A percentile compares a stretch with the other conserved stretches of the same genome.
phyloP scores from a whole-genome alignment of 768 basidiomycete species.

The Clavaria fumosa region DNA sequence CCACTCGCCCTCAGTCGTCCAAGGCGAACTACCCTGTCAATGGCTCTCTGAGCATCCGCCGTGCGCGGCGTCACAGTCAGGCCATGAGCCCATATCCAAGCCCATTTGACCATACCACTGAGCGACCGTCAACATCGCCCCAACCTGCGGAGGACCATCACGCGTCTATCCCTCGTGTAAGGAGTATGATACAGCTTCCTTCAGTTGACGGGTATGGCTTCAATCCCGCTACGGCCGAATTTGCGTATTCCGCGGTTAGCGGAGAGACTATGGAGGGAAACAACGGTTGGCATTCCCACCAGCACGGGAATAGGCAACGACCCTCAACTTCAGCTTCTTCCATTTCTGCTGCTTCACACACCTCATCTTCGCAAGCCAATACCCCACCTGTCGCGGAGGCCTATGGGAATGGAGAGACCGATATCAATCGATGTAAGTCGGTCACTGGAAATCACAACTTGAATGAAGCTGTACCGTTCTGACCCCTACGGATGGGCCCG shows the following conservation, averaged over 20 bases:
- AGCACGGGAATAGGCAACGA: slow-evolving; percentile 29
- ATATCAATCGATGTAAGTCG: slow-evolving; percentile 74
- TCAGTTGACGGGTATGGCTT: slow-evolving; percentile 56
- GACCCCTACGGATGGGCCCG: too few species aligned
- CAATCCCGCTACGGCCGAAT: slow-evolving; percentile 54
- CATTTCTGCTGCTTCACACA: slow-evolving; percentile 60
- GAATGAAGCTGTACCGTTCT: too few species aligned
- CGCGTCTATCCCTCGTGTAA: slow-evolving; percentile 47
- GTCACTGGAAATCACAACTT: too few species aligned
- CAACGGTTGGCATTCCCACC: slow-evolving; percentile 32
- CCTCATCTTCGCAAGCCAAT: slow-evolving; percentile 68
- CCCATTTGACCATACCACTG: slow-evolving; percentile 56
- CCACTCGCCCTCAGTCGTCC: slow-evolving; percentile 53
- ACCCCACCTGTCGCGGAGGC: slow-evolving; percentile 62
- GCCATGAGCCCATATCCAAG: slow-evolving; percentile 80
- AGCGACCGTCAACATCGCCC: slow-evolving; percentile 57
- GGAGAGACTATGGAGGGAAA: slow-evolving; percentile 33
- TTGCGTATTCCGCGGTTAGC: slow-evolving; percentile 60
- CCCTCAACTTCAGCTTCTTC: slow-evolving; percentile 70
- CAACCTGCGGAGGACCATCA: slow-evolving; percentile 42
- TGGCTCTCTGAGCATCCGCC: slow-evolving; percentile 49
- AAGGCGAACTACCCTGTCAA: slow-evolving; percentile 35
- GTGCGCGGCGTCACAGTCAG: slow-evolving; percentile 68
- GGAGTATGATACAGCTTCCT: slow-evolving; percentile 74
- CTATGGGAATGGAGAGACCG: slow-evolving; percentile 44